Base-by-base conservation (phyloP, 768 basidiomycete genomes). In the Boletus patriciae region DNA sequence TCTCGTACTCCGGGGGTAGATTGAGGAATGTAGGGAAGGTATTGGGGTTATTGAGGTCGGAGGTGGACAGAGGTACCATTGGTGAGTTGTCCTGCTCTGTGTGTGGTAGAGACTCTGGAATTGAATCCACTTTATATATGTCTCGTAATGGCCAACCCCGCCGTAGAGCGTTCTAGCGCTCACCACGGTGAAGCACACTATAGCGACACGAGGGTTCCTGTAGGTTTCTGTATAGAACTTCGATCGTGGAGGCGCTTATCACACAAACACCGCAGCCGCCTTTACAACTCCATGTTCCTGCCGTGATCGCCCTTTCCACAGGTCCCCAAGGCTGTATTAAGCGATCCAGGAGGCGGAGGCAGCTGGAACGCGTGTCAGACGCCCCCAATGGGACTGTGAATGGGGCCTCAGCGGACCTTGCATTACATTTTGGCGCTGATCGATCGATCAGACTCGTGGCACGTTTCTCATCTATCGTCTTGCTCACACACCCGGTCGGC, bases 21-120 rank as follows among this genome's bases (percentile, higher is more conserved):
- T 47, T 48, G 37, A 3, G 13, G 45, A 71, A 70, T 1, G 64
- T 18, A 27, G 70, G 69, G 34, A 71, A 70, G 25, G 69, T 57
- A 1, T 27, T 34, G 1, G 61, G 25, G 27, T 64, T 52, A 40
- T 70, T 70, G 54, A 70, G 69, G 29, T 70, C 58, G n/a, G 69
- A 70, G 19, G 66, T 55, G 27, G 61, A 46, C 3, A 59, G 46
- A 43, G 54, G 62, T 1, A 57, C 53, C 64, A 68, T 71, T 27
- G 57, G 51, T 55, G 54, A 57, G 56, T 50, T 43, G 18, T 54
- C 4, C 43, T 42, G 50, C 3, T 54, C 33, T 25, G 15, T 43
- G 38, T 9, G 52, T 21, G 45, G 45, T 50, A 10, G 56, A 37
- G 36, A 18, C 41, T 34, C 19, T 60, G 57, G 25, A 3, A 21